Evolutionary conservation across 1,284 basidiomycete species (phyloP).

Genomic region (Filobasidium uniguttulatum): DNA sequence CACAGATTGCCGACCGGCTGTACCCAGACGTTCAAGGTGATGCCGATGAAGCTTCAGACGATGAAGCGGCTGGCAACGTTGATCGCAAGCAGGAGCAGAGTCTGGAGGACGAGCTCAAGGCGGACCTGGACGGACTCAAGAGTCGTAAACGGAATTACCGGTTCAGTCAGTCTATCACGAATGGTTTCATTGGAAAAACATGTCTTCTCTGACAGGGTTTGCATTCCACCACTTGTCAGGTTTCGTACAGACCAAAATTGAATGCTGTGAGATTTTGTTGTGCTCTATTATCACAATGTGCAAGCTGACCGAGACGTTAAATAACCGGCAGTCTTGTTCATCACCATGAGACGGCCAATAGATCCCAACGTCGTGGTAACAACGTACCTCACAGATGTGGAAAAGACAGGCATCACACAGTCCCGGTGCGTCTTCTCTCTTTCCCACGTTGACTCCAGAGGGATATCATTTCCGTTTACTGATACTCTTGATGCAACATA

Average conservation of each 20-base stretch:
- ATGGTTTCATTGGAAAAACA: neutral
- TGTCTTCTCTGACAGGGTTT: neutral
- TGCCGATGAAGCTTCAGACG: no score
- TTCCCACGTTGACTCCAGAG: no score
- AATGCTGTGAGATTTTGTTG: constrained; percentile 2
- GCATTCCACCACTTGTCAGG: no score
- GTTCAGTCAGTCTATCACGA: constrained; percentile 1
- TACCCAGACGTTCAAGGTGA: neutral
- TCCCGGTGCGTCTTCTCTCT: neutral
- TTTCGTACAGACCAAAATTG: neutral
- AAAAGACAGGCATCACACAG: neutral
- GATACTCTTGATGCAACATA: neutral
- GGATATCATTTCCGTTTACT: neutral
- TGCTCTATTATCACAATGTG: neutral
- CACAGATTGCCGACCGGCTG: neutral
- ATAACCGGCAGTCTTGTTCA: neutral
- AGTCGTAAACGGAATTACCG: neutral
- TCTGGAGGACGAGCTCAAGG: neutral
- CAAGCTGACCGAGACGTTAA: neutral
- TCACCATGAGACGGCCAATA: neutral
- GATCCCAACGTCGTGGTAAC: neutral
- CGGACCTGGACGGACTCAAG: neutral
- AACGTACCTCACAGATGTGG: neutral
- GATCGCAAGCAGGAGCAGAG: no score
- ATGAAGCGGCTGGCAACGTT: no score